phyloP scores from a whole-genome alignment of 306 rosid species.

The Quercus bicolor region DNA sequence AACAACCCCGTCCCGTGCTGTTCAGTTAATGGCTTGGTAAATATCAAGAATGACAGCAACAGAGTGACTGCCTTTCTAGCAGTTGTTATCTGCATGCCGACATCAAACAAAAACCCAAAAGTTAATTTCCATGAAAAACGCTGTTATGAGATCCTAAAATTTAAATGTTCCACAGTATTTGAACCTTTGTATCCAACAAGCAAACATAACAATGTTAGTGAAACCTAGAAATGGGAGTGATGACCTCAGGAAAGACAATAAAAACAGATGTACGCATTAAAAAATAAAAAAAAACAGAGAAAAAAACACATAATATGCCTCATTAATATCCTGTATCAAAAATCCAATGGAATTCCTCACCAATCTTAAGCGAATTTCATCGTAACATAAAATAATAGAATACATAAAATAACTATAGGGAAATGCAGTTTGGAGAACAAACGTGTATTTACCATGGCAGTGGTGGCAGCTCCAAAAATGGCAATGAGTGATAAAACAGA shows the following conservation, averaged over 20 bases:
- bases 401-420: neutral
- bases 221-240: neutral
- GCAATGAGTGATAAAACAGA: conserved; percentile 57
- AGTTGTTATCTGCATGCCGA: conserved; percentile 45
- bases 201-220: neutral
- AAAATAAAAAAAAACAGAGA: too few relatives aligned
- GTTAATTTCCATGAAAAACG: neutral
- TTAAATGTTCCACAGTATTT: neutral
- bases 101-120: neutral
- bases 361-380: neutral
- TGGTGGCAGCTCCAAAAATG: conserved; percentile 55
- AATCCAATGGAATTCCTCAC: neutral
- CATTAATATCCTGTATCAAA: neutral
- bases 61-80: conserved; percentile 68
- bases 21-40: conserved; percentile 67
- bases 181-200: neutral
- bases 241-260: neutral
- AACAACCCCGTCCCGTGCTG: conserved; percentile 58
- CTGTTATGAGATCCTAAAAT: neutral
- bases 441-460: conserved; percentile 45
- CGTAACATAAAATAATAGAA: neutral
- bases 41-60: conserved; percentile 55
- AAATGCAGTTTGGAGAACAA: neutral
- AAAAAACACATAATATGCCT: neutral
- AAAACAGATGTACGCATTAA: neutral